A percentile compares a stretch with the other conserved stretches of the same genome.
These are phyloP conservation scores for Lachancea dasiensis DNA, from an alignment of 805 yeast species.

Conservation along the genomic window DNA sequence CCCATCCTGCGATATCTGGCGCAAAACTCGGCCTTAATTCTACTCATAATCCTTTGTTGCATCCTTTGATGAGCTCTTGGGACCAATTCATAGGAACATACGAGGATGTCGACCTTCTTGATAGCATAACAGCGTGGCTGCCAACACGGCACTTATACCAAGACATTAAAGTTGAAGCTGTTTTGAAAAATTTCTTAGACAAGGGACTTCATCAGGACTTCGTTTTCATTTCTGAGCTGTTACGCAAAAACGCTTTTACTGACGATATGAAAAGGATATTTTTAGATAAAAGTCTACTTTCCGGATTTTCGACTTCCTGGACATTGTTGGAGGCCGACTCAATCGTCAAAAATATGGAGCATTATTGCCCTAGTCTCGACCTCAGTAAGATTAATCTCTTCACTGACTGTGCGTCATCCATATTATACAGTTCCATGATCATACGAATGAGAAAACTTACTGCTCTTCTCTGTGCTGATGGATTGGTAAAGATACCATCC, in stretches of 20 bases:
- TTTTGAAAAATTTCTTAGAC: no score
- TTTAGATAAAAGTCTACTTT: no score
- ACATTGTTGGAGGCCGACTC: no score
- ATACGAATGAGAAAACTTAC: conserved; percentile 3
- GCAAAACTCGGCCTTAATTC: no score
- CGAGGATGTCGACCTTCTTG: not conserved
- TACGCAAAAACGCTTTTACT: no score
- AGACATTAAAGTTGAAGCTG: no score
- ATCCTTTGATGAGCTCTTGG: conserved; percentile 1
- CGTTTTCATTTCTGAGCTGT: no score
- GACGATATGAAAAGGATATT: no score
- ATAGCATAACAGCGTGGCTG: not conserved
- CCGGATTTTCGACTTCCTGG: not conserved
- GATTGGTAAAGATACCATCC: not conserved
- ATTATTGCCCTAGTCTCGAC: not conserved
- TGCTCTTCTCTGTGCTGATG: not conserved
- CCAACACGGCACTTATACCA: not conserved
- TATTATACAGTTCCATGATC: conserved; percentile 1
- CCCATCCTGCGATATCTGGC: no score
- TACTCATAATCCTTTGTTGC: no score
- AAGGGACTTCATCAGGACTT: no score
- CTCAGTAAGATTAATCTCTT: no score
- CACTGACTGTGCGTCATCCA: not conserved
- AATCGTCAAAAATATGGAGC: not conserved
- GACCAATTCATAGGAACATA: not conserved